Evolutionary conservation across 148 eudicot genomes (phyloP).

Genomic region (Hydrangea macrophylla): DNA sequence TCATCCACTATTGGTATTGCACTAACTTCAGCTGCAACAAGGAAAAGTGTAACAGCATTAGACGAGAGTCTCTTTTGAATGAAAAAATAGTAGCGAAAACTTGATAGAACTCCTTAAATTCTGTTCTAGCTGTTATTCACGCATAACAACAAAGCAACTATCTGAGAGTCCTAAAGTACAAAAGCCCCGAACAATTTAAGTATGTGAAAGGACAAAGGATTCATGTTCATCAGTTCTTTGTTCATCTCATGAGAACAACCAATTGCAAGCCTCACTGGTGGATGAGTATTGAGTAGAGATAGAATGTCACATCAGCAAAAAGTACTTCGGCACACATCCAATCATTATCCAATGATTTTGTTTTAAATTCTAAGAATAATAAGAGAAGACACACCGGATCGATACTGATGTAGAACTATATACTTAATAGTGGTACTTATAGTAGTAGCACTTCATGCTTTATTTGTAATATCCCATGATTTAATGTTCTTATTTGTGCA

Average conservation of each 20-base stretch:
- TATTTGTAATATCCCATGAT: too few species aligned
- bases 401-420: too few species aligned
- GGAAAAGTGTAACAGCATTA: conserved; percentile 8
- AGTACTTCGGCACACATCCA: neutral
- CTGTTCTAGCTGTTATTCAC: neutral
- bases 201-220: neutral
- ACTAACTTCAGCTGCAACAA: conserved; percentile 85
- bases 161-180: neutral
- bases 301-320: neutral
- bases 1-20: conserved; percentile 90
- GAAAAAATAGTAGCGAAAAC: neutral
- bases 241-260: neutral
- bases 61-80: neutral
- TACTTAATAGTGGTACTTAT: too few species aligned
- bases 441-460: too few species aligned
- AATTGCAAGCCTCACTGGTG: neutral
- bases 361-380: too few species aligned
- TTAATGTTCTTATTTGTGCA: too few species aligned
- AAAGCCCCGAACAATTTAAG: neutral
- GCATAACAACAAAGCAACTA: neutral
- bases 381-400: too few species aligned
- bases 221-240: neutral
- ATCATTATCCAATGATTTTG: too few species aligned
- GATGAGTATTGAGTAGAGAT: neutral
- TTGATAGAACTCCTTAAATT: neutral